A percentile compares a stretch with the other conserved stretches of the same genome.
These are phyloP conservation scores for Centella asiatica DNA, from an alignment of 129 eudicot species.

Conservation along the genomic window DNA sequence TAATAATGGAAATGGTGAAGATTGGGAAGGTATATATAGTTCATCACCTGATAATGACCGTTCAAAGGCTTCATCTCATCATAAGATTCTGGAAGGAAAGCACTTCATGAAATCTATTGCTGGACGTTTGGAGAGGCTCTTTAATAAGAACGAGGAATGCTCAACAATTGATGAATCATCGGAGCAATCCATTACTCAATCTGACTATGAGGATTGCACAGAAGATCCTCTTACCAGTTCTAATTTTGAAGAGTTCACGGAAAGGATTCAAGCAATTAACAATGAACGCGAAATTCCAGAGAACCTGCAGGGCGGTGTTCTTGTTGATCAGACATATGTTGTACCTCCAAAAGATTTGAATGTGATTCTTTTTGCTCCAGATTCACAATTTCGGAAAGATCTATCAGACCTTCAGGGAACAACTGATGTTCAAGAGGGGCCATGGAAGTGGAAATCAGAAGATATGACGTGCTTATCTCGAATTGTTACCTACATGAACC, in stretches of 20 bases:
- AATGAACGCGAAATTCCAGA: slow-evolving; percentile 53
- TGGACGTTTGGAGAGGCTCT: slow-evolving; percentile 53
- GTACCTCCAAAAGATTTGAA: slow-evolving; percentile 63
- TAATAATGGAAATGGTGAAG: slow-evolving; percentile 19
- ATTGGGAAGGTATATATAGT: slow-evolving; percentile 19
- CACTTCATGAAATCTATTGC: slow-evolving; percentile 54
- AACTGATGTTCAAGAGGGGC: slow-evolving; percentile 61
- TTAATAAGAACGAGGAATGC: slow-evolving; percentile 46
- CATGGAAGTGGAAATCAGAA: slow-evolving; percentile 61
- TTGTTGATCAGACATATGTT: slow-evolving; percentile 58
- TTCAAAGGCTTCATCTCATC: slow-evolving; percentile 23
- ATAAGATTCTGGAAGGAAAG: slow-evolving; percentile 30
- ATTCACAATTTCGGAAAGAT: slow-evolving; percentile 54
- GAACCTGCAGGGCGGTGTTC: slow-evolving; percentile 66
- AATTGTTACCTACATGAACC: slow-evolving; percentile 51
- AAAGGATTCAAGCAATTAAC: slow-evolving; percentile 40
- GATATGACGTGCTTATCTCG: slow-evolving; percentile 43
- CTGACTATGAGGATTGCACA: slow-evolving; percentile 54
- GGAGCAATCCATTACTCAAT: slow-evolving; percentile 38
- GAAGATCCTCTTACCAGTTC: slow-evolving; percentile 31
- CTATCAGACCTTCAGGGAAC: slow-evolving; percentile 58
- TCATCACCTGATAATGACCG: slow-evolving; percentile 17
- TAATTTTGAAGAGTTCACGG: slow-evolving; percentile 57
- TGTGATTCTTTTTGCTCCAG: slow-evolving; percentile 46
- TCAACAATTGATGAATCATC: slow-evolving; percentile 43